Evolutionary conservation across 495 filamentous ascomycete species (phyloP).

Genomic region (Aspergillus saccharolyticus): DNA sequence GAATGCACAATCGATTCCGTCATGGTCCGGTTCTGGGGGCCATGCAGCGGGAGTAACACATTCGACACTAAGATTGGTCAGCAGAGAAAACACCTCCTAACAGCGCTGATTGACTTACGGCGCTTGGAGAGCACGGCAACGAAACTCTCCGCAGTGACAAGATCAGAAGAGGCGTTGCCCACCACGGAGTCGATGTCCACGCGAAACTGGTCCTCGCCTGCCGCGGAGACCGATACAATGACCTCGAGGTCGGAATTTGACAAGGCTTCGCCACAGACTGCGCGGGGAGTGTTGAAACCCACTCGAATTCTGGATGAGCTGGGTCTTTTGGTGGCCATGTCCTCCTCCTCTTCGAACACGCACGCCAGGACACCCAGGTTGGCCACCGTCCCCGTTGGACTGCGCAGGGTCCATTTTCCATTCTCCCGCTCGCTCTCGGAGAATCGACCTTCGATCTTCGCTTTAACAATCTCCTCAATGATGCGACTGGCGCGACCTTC

Average conservation of each 20-base stretch:
- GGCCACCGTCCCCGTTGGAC: conserved; percentile 52
- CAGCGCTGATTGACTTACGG: conserved; percentile 40
- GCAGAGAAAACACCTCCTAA: background rate
- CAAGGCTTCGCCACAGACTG: conserved; percentile 27
- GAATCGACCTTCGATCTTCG: conserved; percentile 79
- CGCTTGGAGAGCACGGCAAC: conserved; percentile 63
- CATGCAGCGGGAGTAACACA: conserved; percentile 63
- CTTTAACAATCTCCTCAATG: conserved; percentile 81
- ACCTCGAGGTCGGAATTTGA: conserved; percentile 31
- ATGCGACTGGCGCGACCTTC: conserved; percentile 72
- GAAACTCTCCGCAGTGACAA: conserved; percentile 62
- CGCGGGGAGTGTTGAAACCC: conserved; percentile 34
- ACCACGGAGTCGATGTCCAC: conserved; percentile 56
- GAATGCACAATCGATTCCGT: conserved; percentile 47
- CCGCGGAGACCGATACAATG: conserved; percentile 32
- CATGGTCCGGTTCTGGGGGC: conserved; percentile 61
- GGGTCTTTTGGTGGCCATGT: conserved; percentile 20
- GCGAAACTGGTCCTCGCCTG: conserved; percentile 46
- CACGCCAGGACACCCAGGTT: conserved; percentile 66
- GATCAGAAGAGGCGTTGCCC: conserved; percentile 60
- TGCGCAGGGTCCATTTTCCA: conserved; percentile 72
- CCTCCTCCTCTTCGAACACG: conserved; percentile 64
- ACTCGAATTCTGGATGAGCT: conserved; percentile 33
- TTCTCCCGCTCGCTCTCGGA: conserved; percentile 73
- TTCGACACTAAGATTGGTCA: conserved; percentile 47